phyloP scores from a whole-genome alignment of 768 basidiomycete species.

The Amanita polypyramis region DNA sequence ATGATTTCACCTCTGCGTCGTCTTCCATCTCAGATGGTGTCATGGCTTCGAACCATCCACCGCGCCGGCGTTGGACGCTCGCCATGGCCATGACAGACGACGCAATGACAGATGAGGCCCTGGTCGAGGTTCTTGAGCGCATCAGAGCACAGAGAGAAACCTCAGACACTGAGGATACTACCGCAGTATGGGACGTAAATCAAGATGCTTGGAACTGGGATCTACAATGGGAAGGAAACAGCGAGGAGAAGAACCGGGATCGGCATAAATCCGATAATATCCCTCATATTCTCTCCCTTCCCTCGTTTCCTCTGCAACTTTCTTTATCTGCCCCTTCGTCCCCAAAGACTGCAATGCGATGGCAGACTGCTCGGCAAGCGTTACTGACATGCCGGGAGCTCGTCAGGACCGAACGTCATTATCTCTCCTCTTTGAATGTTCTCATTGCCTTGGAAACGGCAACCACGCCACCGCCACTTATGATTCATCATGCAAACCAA shows the following conservation, averaged over 20 bases:
- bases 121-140: slow-evolving; percentile 36
- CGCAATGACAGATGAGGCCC: slow-evolving; percentile 36
- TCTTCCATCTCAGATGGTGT: neutral
- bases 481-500: slow-evolving; percentile 39
- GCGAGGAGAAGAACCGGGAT: neutral
- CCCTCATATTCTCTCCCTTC: slow-evolving; percentile 14
- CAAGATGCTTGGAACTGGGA: slow-evolving; percentile 8
- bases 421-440: slow-evolving; percentile 23
- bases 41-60: neutral
- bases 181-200: slow-evolving; percentile 15
- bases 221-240: slow-evolving; percentile 3
- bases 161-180: slow-evolving; percentile 10
- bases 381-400: slow-evolving; percentile 30
- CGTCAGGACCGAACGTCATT: slow-evolving; percentile 32
- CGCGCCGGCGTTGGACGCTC: slow-evolving; percentile 26
- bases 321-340: slow-evolving; percentile 16
- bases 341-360: slow-evolving; percentile 15
- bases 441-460: slow-evolving; percentile 27
- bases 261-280: slow-evolving; percentile 4
- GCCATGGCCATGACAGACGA: slow-evolving; percentile 42
- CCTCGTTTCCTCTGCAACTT: slow-evolving; percentile 17
- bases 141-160: slow-evolving; percentile 19
- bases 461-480: slow-evolving; percentile 37
- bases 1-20: neutral
- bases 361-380: slow-evolving; percentile 27